Evolutionary conservation across 805 yeast species (phyloP).

Genomic region (Candida awuae): DNA sequence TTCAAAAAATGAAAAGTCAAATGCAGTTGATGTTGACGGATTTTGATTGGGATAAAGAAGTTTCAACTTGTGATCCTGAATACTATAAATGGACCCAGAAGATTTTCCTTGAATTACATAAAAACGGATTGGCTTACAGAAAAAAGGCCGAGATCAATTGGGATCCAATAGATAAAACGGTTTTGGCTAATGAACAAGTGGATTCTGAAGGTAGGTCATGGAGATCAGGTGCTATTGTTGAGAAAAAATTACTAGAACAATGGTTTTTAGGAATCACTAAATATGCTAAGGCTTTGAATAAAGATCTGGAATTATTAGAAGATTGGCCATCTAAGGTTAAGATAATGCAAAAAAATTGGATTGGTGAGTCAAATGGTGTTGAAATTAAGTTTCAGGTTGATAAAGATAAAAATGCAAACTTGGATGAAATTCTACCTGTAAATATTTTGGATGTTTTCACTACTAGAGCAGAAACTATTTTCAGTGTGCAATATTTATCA

Average conservation of each 20-base stretch:
- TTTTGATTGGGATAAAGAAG: slow-evolving; percentile 90
- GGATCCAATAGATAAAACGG: slow-evolving; percentile 96
- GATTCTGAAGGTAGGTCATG: slow-evolving; percentile 86
- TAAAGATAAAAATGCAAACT: slow-evolving; percentile 9
- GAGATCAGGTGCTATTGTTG: slow-evolving; percentile 96
- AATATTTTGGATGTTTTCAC: slow-evolving; percentile 55
- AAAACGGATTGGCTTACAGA: slow-evolving; percentile 78
- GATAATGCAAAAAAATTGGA: slow-evolving; percentile 90
- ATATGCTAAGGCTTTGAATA: slow-evolving; percentile 58
- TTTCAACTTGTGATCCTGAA: slow-evolving; percentile 77
- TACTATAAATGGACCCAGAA: slow-evolving; percentile 92
- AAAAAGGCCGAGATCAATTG: slow-evolving; percentile 87
- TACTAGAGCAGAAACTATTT: slow-evolving; percentile 83
- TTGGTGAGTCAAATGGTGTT: slow-evolving; percentile 80
- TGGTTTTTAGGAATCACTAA: slow-evolving; percentile 92
- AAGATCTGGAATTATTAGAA: slow-evolving; percentile 52
- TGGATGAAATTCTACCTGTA: slow-evolving; percentile 6
- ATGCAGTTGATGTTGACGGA: slow-evolving; percentile 70
- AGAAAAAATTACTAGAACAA: slow-evolving; percentile 70
- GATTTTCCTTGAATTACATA: slow-evolving; percentile 63
- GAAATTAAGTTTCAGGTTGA: slow-evolving; percentile 44
- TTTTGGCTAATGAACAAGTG: slow-evolving; percentile 93
- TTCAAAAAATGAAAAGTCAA: slow-evolving; percentile 80
- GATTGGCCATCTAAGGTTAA: slow-evolving; percentile 89
- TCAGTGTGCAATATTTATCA: slow-evolving; percentile 77